Evolutionary conservation across 2,329 filamentous ascomycete species (phyloP).

Genomic region (Fusarium aywerte): DNA sequence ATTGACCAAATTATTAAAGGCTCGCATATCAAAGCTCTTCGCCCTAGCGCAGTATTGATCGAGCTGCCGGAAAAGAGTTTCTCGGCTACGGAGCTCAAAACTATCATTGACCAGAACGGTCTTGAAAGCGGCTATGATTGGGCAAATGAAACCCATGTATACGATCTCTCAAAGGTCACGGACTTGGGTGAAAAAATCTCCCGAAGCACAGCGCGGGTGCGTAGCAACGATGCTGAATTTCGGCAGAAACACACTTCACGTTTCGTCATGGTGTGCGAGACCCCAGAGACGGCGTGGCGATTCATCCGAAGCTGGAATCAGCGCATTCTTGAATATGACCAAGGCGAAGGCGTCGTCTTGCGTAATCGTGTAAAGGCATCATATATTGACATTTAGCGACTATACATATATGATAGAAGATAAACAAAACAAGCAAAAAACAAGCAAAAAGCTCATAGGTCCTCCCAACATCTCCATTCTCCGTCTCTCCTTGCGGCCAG

Average conservation of each 20-base stretch:
- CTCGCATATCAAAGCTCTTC: constrained; percentile 38
- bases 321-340: constrained; percentile 44
- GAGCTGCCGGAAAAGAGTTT: constrained; percentile 47
- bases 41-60: constrained; percentile 48
- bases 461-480: constrained; percentile 1
- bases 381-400: constrained; percentile 50
- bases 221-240: constrained; percentile 27
- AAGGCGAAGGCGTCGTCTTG: constrained; percentile 10
- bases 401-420: constrained; percentile 15
- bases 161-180: constrained; percentile 20
- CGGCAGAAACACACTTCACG: constrained; percentile 39
- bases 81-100: constrained; percentile 38
- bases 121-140: constrained; percentile 23
- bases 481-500: neutral
- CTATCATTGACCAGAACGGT: constrained; percentile 27
- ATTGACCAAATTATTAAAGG: constrained; percentile 39
- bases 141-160: constrained; percentile 19
- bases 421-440: constrained; percentile 3
- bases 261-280: constrained; percentile 51
- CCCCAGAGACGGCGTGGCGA: constrained; percentile 50
- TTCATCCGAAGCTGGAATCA: constrained; percentile 58
- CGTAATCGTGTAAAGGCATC: constrained; percentile 47
- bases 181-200: constrained; percentile 2
- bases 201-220: constrained; percentile 11
- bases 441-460: neutral